Conservation (phyloP, 176 grass and related monocot genomes). For the Carex cristatella region DNA sequence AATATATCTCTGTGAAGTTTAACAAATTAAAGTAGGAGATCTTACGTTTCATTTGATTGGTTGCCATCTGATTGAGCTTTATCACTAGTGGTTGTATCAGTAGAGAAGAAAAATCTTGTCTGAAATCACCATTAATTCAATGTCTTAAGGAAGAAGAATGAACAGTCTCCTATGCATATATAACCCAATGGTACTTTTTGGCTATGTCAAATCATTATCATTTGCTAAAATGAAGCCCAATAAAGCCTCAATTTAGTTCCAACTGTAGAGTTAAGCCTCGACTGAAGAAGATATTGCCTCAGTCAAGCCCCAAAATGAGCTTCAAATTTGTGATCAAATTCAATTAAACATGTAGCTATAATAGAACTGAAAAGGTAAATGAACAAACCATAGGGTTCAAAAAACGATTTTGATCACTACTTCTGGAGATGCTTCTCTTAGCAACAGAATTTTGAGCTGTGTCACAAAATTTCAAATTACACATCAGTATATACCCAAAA, state of each 20-base stretch:
- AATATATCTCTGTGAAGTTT: neutral
- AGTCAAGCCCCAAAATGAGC: neutral
- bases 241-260: neutral
- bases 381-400: constrained; percentile 34
- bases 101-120: constrained; percentile 18
- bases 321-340: neutral
- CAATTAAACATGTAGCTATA: neutral
- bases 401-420: constrained; percentile 1
- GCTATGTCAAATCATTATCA: neutral
- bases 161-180: neutral
- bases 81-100: constrained; percentile 6
- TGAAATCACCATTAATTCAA: constrained; percentile 11
- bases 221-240: neutral
- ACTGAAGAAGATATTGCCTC: neutral
- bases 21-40: neutral
- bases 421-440: constrained; percentile 25
- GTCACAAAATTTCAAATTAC: neutral
- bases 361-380: neutral
- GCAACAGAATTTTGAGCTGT: constrained; percentile 35
- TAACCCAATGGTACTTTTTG: neutral
- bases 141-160: neutral
- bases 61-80: constrained; percentile 15
- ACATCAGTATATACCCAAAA: constrained; percentile 6
- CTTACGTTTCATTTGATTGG: constrained; percentile 29
- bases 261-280: neutral